phyloP scores from a whole-genome alignment of 139 green algal species.

The Deuterostichococcus epilithicus region DNA sequence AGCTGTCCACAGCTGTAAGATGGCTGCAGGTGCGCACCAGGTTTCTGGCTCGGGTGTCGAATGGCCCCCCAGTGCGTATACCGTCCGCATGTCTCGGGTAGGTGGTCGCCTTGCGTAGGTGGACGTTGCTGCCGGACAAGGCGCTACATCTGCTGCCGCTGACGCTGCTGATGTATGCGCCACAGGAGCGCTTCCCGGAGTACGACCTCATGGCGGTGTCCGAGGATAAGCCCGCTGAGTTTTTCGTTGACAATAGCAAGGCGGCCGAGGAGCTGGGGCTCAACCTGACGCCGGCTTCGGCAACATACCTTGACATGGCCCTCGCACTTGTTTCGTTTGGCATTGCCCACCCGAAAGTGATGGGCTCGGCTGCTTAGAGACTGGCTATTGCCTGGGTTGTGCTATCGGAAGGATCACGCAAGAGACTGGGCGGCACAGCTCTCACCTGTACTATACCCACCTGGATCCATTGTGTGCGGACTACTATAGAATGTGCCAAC shows the following conservation, averaged over 20 bases:
- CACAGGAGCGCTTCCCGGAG: slow-evolving; percentile 29
- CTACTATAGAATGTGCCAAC: no score
- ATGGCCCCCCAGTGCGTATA: no score
- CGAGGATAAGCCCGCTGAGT: slow-evolving; percentile 3
- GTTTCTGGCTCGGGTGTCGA: no score
- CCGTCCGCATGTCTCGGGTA: no score
- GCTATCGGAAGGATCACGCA: no score
- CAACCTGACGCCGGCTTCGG: slow-evolving; percentile 20
- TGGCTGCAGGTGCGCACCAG: slow-evolving; percentile 26
- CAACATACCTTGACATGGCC: slow-evolving; percentile 46
- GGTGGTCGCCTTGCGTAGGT: no score
- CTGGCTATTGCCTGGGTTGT: no score
- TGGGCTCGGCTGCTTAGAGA: not conserved
- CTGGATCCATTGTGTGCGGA: no score
- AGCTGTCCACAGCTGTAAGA: not conserved
- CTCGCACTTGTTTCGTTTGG: slow-evolving; percentile 26
- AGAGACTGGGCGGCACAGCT: no score
- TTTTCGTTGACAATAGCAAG: slow-evolving; percentile 22
- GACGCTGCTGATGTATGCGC: not conserved
- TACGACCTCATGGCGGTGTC: not conserved
- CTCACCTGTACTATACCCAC: no score
- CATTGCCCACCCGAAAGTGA: slow-evolving; percentile 19
- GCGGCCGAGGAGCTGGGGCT: slow-evolving; percentile 40
- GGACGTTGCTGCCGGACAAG: no score
- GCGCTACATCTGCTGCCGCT: no score